Evolutionary conservation across 2,329 filamentous ascomycete genomes (phyloP).

Genomic region (Pseudogymnoascus sp.): DNA sequence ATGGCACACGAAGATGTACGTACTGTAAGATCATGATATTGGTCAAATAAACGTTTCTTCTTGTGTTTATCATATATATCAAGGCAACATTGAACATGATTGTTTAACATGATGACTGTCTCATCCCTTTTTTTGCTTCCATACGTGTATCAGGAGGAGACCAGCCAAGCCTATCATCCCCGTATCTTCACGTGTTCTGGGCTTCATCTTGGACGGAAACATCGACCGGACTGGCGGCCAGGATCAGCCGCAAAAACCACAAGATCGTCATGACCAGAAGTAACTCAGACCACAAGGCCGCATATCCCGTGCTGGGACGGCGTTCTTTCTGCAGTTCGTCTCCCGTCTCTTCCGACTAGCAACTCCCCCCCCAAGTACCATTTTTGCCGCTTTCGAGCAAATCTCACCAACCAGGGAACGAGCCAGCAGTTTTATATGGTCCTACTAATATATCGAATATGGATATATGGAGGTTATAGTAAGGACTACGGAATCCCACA

Average conservation of each 20-base stretch:
- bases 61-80: not conserved
- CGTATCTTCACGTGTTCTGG: not conserved
- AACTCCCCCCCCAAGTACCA: not conserved
- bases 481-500: conserved; percentile 5
- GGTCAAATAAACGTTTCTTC: not conserved
- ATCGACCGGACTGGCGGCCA: not conserved
- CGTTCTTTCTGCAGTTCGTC: not conserved
- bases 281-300: not conserved
- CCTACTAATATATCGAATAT: not conserved
- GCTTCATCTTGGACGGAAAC: not conserved
- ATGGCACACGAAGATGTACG: not conserved
- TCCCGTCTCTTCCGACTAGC: not conserved
- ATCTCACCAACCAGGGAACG: not conserved
- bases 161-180: not conserved
- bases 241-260: not conserved
- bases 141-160: not conserved
- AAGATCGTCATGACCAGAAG: not conserved
- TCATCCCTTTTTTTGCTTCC: not conserved
- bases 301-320: not conserved
- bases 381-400: not conserved
- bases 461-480: not conserved
- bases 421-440: not conserved
- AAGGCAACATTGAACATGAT: not conserved
- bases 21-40: not conserved
- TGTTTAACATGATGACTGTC: not conserved